phyloP scores from a whole-genome alignment of 768 basidiomycete genomes.

The Trametes cinnabarina region DNA sequence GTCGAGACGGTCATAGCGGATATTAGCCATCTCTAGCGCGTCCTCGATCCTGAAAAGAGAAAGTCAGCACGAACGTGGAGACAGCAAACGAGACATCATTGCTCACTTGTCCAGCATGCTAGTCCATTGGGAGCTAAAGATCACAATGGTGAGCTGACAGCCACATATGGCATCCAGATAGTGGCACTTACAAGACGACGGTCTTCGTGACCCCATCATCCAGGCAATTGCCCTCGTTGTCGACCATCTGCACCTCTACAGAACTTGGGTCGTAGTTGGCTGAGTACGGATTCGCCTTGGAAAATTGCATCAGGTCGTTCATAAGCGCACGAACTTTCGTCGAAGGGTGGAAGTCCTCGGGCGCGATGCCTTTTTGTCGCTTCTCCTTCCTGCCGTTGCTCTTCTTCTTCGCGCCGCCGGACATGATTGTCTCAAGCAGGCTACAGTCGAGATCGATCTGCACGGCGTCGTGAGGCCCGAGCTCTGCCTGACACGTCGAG shows the following conservation, averaged over 20 bases:
- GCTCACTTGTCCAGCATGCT: slow-evolving; percentile 86
- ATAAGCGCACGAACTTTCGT: slow-evolving; percentile 88
- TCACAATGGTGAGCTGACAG: slow-evolving; percentile 13
- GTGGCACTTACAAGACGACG: slow-evolving; percentile 84
- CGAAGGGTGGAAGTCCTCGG: slow-evolving; percentile 68
- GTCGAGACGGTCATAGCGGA: slow-evolving; percentile 89
- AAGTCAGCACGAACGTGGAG: neutral
- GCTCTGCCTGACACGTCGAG: slow-evolving; percentile 69
- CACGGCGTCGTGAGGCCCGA: slow-evolving; percentile 72
- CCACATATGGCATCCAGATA: neutral
- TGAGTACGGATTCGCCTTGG: slow-evolving; percentile 82
- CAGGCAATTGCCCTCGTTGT: slow-evolving; percentile 65
- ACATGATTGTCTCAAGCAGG: slow-evolving; percentile 30
- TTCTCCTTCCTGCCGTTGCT: slow-evolving; percentile 66
- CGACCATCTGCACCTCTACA: slow-evolving; percentile 74
- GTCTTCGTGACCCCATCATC: slow-evolving; percentile 81
- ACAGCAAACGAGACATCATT: neutral
- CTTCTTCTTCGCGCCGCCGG: slow-evolving; percentile 55
- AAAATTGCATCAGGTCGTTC: slow-evolving; percentile 76
- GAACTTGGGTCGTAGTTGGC: slow-evolving; percentile 78
- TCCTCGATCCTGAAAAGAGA: slow-evolving; percentile 69
- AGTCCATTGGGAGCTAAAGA: slow-evolving; percentile 85
- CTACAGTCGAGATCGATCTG: slow-evolving; percentile 69
- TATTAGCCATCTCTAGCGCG: slow-evolving; percentile 76
- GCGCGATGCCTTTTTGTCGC: slow-evolving; percentile 48